Base-by-base conservation (phyloP, 768 basidiomycete species). In the Termitomyces sp. region DNA sequence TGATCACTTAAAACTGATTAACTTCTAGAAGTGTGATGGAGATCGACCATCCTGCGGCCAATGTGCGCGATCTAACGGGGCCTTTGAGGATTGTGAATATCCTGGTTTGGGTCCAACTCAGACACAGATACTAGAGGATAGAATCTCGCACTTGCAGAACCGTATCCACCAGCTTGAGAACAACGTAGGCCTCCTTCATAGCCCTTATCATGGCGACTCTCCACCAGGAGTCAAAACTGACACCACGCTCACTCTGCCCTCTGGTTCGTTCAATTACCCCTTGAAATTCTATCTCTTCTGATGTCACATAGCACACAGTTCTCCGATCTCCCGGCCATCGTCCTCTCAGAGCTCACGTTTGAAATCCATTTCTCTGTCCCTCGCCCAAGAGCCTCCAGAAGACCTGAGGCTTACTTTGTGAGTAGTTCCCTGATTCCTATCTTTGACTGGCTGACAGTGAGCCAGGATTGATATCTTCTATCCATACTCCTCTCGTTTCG, bases 1-100 rank as follows among this genome's bases (percentile, higher is more conserved):
- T 32, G 13, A 32, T 38, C 15, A 36, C 9, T 55, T 36, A 49
- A 35, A 40, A 12, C 56, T 40, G 32, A 35, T 18, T 33, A 39
- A 22, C 35, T 6, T 40, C n/a, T 42, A 86, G 85, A 79, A 76
- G 70, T 87, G 85, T 59, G 84, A 87, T 66, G 83, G 83, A 0
- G 63, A 64, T 4, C 76, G 76, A 57, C 85, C 85, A 0, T 70
- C 74, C 4, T 87, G 85, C 63, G 74, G 77, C 7, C 85, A 81
- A 57, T 87, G 85, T 64, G 55, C 72, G 12, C 70, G 78, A 2
- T 78, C 78, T 0, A 74, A 79, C 7, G 70, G 69, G 3, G 62
- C 66, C n/a, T 72, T 72, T 2, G 79, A 80, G 2, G 84, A 86
- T 59, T 87, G 85, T 63, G 85, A 87, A 71, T 87, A 85, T 65